Evolutionary conservation across 176 grass and related monocot species (phyloP).

Genomic region (Bothriochloa decipiens): DNA sequence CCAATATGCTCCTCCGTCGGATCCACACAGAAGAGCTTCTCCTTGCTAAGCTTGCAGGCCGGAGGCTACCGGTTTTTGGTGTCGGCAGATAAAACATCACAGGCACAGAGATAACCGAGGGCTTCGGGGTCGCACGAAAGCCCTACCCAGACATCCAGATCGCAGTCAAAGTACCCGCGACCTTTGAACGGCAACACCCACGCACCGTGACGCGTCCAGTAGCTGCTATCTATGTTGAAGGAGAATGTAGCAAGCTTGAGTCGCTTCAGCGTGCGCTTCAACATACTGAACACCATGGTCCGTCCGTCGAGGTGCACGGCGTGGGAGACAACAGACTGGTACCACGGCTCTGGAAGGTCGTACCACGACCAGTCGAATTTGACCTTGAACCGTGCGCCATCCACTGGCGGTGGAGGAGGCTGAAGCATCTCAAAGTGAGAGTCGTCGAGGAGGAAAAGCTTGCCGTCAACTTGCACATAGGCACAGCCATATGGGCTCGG

Average conservation of each 20-base stretch:
- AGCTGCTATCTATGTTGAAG: not conserved
- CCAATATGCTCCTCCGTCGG: not conserved
- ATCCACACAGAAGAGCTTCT: not conserved
- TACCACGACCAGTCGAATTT: not conserved
- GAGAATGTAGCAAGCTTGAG: not conserved
- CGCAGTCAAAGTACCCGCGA: not conserved
- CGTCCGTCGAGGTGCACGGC: not conserved
- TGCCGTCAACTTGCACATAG: not conserved
- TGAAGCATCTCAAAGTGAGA: not conserved
- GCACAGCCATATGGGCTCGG: not conserved
- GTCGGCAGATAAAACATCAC: not conserved
- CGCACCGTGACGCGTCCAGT: not conserved
- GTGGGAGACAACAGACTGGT: not conserved
- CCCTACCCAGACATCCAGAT: constrained; percentile 13
- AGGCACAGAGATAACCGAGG: not conserved
- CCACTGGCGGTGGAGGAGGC: not conserved
- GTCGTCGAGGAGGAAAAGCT: not conserved
- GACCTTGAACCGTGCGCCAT: not conserved
- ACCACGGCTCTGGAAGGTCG: not conserved
- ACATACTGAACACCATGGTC: not conserved
- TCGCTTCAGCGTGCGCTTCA: not conserved
- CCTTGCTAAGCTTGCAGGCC: not conserved
- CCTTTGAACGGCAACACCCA: not conserved
- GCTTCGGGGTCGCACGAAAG: not conserved
- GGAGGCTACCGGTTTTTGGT: not conserved